Evolutionary conservation across 2,329 filamentous ascomycete genomes (phyloP), one percentile per base, ranked within the genome.

Genomic region (Aspergillus sp.): DNA sequence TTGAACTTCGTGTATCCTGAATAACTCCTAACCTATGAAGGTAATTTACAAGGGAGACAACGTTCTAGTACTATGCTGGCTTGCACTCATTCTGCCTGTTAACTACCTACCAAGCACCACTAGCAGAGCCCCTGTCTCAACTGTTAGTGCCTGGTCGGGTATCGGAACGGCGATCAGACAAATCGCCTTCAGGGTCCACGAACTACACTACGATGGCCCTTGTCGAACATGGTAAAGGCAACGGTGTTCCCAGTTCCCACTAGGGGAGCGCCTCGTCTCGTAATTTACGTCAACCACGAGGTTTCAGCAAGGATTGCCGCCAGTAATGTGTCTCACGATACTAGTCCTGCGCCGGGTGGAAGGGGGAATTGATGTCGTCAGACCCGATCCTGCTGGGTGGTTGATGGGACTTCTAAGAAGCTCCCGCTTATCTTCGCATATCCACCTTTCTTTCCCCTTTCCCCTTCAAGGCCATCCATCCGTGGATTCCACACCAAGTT

Each of bases 251-350:
- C 32, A 36, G 38, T 8, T 54, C 39, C 38, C 36, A 25, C 38
- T 32, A 30, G 36, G 36, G n/a, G 38, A 27, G 25, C 23, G 23
- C 39, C 36, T 42, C 36, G 38, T 15, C n/a, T 41, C 23, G 23
- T 54, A 32, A 19, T 32, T 55, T 47, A 55, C 53, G 53, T 55
- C 53, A 55, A 55, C 42, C 47, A 50, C 47, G 47, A 50, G 47
- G 23, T 11, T 50, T 17, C 47, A 50, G 25, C 47, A 50, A 50
- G 47, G 47, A 50, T 32, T 50, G 47, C 25, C 25, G 25, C 15
- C 47, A 7, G 8, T 8, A 7, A 15, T 8, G 44, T 49, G 41
- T 44, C 41, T 44, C 41, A 44, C 41, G 41, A 44, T 23, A 10
- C 19, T 19, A 44, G 32, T 36, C 32, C 41, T 21, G 41, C 19